phyloP scores from a whole-genome alignment of 208 protist species.

The Acanthamoeba polyphaga region DNA sequence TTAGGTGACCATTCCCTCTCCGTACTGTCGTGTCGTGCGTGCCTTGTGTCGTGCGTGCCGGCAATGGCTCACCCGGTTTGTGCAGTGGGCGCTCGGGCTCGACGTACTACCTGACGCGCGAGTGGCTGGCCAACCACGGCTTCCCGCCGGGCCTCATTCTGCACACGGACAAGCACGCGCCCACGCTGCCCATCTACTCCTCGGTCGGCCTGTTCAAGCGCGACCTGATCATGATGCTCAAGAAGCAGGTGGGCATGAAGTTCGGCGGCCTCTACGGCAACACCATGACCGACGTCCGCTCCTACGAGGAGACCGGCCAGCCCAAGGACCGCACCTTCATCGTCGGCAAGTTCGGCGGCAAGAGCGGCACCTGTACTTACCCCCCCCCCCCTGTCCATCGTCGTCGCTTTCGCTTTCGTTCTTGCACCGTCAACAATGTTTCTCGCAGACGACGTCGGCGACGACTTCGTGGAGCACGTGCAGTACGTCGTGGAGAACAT shows the following conservation, averaged over 20 bases:
- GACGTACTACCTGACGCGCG: slow-evolving; percentile 79
- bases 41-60: not conserved
- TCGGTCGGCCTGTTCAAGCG: slow-evolving; percentile 77
- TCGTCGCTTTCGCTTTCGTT: too few relatives aligned
- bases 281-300: slow-evolving; percentile 67
- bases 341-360: slow-evolving; percentile 67
- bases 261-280: slow-evolving; percentile 73
- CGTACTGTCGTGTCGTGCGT: not conserved
- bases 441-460: not conserved
- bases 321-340: slow-evolving; percentile 71
- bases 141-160: slow-evolving; percentile 76
- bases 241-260: slow-evolving; percentile 19
- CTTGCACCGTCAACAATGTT: too few relatives aligned
- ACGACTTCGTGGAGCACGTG: slow-evolving; percentile 71
- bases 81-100: slow-evolving; percentile 69
- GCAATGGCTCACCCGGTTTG: not conserved
- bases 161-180: slow-evolving; percentile 75
- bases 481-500: slow-evolving; percentile 65
- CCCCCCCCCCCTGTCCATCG: too few relatives aligned
- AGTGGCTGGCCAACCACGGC: slow-evolving; percentile 72
- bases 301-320: slow-evolving; percentile 63
- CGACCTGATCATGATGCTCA: slow-evolving; percentile 16
- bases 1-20: not conserved
- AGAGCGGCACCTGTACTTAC: slow-evolving; percentile 1
- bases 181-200: slow-evolving; percentile 73